Conservation (phyloP, 805 yeast species). For the Lipomyces sp. region DNA sequence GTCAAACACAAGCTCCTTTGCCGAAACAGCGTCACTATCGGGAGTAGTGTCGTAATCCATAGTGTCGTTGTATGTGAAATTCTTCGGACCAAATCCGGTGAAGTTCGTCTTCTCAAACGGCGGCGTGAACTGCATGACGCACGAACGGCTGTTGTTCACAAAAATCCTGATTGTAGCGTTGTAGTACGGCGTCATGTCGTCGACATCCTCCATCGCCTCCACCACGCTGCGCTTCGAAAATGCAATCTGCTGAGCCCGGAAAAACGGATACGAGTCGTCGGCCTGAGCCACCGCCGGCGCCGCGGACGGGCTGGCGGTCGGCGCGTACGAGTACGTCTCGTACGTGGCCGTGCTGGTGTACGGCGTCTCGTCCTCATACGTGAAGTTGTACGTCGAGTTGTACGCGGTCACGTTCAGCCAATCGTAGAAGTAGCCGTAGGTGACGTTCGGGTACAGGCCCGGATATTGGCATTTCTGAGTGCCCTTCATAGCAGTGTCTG, state of each 20-base stretch:
- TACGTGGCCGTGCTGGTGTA: slow-evolving; percentile 13
- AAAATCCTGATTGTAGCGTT: slow-evolving; percentile 25
- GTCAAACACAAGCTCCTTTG: slow-evolving; percentile 5
- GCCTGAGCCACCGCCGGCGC: background rate
- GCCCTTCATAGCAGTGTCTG: slow-evolving; percentile 5
- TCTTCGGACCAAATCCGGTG: slow-evolving; percentile 21
- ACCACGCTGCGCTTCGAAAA: background rate
- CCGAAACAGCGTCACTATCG: slow-evolving; percentile 4
- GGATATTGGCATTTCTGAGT: slow-evolving; percentile 23
- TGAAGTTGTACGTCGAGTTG: slow-evolving; percentile 19
- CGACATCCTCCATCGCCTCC: slow-evolving; percentile 7
- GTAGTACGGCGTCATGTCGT: slow-evolving; percentile 2
- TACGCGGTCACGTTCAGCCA: slow-evolving; percentile 25
- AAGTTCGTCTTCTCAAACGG: slow-evolving; percentile 25
- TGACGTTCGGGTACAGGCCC: slow-evolving; percentile 27
- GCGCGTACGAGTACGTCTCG: slow-evolving; percentile 3
- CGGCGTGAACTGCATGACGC: slow-evolving; percentile 23
- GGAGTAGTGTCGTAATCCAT: background rate
- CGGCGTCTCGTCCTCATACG: slow-evolving; percentile 8
- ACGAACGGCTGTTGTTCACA: slow-evolving; percentile 25
- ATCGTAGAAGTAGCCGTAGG: slow-evolving; percentile 26
- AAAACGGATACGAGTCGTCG: background rate
- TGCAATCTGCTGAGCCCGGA: background rate
- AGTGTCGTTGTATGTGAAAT: slow-evolving; percentile 1
- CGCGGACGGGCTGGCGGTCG: slow-evolving; percentile 1